These are phyloP conservation scores for Scorias spongiosa DNA, from an alignment of 2,329 filamentous ascomycete species.

Conservation along the genomic window DNA sequence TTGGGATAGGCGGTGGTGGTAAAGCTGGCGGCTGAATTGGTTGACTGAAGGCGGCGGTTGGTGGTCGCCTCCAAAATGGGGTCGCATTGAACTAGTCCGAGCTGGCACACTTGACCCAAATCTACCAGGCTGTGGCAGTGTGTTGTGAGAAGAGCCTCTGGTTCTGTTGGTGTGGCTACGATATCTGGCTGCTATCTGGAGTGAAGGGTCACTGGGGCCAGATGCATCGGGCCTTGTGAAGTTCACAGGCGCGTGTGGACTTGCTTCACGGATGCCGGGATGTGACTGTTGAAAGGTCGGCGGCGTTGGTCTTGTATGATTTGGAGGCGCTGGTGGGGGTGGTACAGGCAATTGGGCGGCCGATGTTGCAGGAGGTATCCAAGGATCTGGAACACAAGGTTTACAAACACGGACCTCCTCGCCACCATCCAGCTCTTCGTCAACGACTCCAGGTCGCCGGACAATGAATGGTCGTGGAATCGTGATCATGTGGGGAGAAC, in stretches of 20 bases:
- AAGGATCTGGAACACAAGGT: constrained; percentile 53
- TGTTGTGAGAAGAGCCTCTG: neutral
- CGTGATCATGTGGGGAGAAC: constrained; percentile 87
- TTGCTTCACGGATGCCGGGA: neutral
- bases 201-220: neutral
- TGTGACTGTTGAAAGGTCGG: constrained; percentile 1
- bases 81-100: neutral
- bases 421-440: constrained; percentile 39
- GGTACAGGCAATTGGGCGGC: neutral
- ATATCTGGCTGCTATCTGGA: constrained; percentile 1
- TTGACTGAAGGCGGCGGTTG: neutral
- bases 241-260: neutral
- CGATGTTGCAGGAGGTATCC: constrained; percentile 11
- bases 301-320: neutral
- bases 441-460: constrained; percentile 41
- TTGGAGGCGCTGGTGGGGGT: neutral
- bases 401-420: constrained; percentile 58
- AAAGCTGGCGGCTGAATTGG: neutral
- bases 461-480: constrained; percentile 92
- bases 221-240: neutral
- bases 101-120: neutral
- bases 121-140: neutral
- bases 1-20: neutral
- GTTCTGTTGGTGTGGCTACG: neutral
- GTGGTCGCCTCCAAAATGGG: neutral